Base-by-base conservation (phyloP, 805 yeast genomes). In the Starmerella bombicola region DNA sequence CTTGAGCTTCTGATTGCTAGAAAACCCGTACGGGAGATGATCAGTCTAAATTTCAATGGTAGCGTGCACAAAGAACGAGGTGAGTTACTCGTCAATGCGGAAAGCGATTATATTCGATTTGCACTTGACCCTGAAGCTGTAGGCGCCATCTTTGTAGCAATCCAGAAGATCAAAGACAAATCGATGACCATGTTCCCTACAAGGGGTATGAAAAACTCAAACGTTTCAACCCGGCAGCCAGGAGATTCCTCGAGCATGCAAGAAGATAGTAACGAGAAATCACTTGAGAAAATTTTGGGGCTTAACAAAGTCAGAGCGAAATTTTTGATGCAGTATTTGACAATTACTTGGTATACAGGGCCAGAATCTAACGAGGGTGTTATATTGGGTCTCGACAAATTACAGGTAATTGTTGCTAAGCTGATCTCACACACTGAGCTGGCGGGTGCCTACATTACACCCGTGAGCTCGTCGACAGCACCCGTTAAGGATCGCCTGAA, bases 311-410 rank as follows among this genome's bases (percentile, higher is more conserved):
- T 48, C 25, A 37, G 46, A 2, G 37, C 43, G 8, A 32, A 36
- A 28, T 33, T 42, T 5, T 38, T 49, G 4, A 38, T 56, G 29
- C 38, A 76, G 49, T 72, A 78, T 47, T 65, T 80, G 44, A 80
- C 93, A 46, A 44, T 80, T 25, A 93, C 95, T 0, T 83, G 94
- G 85, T 55, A 80, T 16, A 45, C 50, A 5, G 33, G 29, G 13
- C 4, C 42, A 3, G 34, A 33, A 10, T 40, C 46, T 0, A 35
- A 66, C 18, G 84, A 84, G 0, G 95, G 95, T 9, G 54, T 83
- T n/a, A 76, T 80, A 29, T 46, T 75, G 23, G 96, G 96, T 0
- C 82, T 80, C 41, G 83, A 81, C 48, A 63, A 76, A 15, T 71
- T 83, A 17, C 80, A 76, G 46, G 74, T 83, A 1, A 71, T 76